Evolutionary conservation across 768 basidiomycete species (phyloP), one percentile per base, ranked within the genome.

Genomic region (Fistulinella prunicolor): DNA sequence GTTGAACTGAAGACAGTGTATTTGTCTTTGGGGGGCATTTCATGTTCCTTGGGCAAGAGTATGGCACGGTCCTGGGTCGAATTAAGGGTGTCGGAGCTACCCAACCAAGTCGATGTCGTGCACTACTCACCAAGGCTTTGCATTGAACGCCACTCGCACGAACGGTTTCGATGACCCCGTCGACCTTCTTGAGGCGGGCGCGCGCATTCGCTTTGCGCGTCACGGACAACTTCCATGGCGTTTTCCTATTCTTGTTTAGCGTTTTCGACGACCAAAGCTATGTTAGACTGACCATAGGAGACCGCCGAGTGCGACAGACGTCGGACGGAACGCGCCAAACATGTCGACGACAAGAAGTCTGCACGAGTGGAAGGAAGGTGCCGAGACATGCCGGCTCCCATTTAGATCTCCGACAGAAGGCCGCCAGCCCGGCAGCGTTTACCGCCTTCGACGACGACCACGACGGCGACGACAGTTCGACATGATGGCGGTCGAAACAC

Each of bases 191-290:
- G 51, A 99, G 80, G 48, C 96, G 79, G 41, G 85, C 73, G 21
- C 96, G 82, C 46, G 85, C 89, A 57, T 96, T 94, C 20, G 91
- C 89, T 72, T 98, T 98, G 50, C 95, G 83, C 4, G 93, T 94
- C 16, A 78, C 69, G 14, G 94, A 96, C 58, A 99, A 70, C 62
- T 89, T 86, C 91, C 91, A 97, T 42, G 95, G 94, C 14, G 78
- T 82, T 73, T 97, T 97, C 94, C 94, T 97, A 62, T 3, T 13
- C 19, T 32, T 9, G 24, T 19, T 55, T 28, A 58, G 42, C 26
- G 20, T 40, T 38, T 35, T n/a, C 3, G 24, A n/a, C 21, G 23
- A 24, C 1, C 6, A 16, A 47, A 30, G 26, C 23, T 19, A 34
- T 29, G 51, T 22, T 29, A 9, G 32, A 38, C 24, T 63, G 54